Base-by-base conservation (phyloP, 176 grass and related monocot species). In the Raddia guianensis region DNA sequence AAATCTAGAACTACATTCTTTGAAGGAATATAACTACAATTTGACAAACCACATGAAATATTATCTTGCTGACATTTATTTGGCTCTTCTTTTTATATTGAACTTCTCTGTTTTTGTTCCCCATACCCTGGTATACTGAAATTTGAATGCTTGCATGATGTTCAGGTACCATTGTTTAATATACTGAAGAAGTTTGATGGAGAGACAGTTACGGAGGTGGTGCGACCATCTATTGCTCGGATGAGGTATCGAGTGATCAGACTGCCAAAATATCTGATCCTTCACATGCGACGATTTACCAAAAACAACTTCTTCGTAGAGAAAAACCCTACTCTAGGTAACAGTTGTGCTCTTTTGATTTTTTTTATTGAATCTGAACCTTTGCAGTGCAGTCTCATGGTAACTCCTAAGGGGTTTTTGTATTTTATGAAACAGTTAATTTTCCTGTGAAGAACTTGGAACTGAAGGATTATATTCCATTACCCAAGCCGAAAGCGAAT, bases 181-280 rank as follows among this genome's bases (percentile, higher is more conserved):
- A 98, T 98, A 85, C 86, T 98, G 82, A 98, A 92, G 84, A 98
- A 98, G 63, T 98, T 98, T 79, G 92, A 98, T 76, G 96, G 96
- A 8, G 86, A 95, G 67, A 89, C 90, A 34, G 56, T 98, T 34
- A 95, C 92, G 9, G 96, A 95, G 68, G 96, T 98, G 63, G 96
- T 98, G 33, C 82, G 90, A 1, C 92, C 96, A 68, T 93, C 86
- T 52, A 91, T 98, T 85, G 96, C 96, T 51, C 86, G 90, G 72
- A 98, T 95, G 96, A 94, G 86, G 75, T 98, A 98, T 53, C 96
- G 90, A 37, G 96, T 93, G 35, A 98, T 80, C 66, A 83, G 87
- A 63, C 72, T 98, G 19, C 92, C 96, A 3, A 98, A 95, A 76
- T 98, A 98, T 82, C 42, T 95, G 40, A 91, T 95, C 74, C 84